Evolutionary conservation across 345 rosid species (phyloP), one percentile per base, ranked within the genome.

Genomic region (Iberis pinnata): DNA sequence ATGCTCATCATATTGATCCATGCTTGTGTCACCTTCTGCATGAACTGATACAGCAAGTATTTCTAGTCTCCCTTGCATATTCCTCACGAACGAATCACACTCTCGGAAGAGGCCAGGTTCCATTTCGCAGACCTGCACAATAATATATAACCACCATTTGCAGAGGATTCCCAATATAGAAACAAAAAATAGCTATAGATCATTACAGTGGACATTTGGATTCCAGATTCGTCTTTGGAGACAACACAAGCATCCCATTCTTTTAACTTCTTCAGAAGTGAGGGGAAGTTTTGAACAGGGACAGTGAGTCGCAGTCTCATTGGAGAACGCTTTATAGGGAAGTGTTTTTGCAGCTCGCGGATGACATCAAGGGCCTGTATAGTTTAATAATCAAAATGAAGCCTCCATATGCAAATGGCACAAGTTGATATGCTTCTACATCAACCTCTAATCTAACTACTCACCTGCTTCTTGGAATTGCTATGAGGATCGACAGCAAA

Each of bases 381-480:
- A 43, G 55, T 47, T 43, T 37, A 20, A 31, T 3, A 32, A 61
- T 33, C 37, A 24, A 19, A 25, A 33, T 18, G 4, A 54, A 61
- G 27, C 3, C 20, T 32, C 6, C 18, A 19, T 58, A 58, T 12
- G 25, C 35, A 27, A 22, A 9, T 0, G 14, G 13, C 11, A 41
- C n/a, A 26, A 44, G 54, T 18, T 46, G 52, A 9, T 46, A 15
- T 0, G 36, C 8, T 38, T 18, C 47, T 13, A 43, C 24, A 12
- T 27, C 4, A 19, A 9, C 17, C 2, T 8, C 43, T 6, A 37
- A 12, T 3, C 8, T 26, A 8, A 4, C 29, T 26, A 49, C 49
- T 62, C 31, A 84, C 96, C 95, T 92, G 98, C 64, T 92, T 88
- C 86, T 88, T 88, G 19, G 98, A 88, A 60, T 74, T 88, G 61